These are phyloP conservation scores for Euphorbia lathyris DNA, from an alignment of 345 rosid species.

Conservation along the genomic window DNA sequence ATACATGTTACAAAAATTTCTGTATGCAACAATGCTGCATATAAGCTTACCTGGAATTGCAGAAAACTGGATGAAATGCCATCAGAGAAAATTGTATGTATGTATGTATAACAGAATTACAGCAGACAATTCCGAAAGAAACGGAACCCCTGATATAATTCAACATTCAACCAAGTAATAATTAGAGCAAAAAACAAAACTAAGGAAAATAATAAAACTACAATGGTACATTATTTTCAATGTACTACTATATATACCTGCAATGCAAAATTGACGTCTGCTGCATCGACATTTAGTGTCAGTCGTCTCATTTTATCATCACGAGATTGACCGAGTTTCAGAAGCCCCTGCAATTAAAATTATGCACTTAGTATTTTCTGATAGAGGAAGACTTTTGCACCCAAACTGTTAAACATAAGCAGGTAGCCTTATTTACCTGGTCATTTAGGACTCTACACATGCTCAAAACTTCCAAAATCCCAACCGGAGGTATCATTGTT, in stretches of 20 bases:
- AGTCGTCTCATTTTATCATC: constrained; percentile 69
- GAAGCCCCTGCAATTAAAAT: constrained; percentile 51
- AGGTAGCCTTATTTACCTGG: constrained; percentile 47
- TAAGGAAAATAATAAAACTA: background rate
- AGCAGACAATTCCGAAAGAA: constrained; percentile 82
- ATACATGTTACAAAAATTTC: background rate
- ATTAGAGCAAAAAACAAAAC: background rate
- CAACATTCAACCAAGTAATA: background rate
- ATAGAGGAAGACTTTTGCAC: background rate
- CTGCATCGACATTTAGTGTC: constrained; percentile 63
- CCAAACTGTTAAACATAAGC: background rate
- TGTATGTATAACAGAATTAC: constrained; percentile 17
- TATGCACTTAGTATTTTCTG: background rate
- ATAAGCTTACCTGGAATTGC: background rate
- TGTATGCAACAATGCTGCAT: background rate
- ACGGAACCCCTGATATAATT: constrained; percentile 61
- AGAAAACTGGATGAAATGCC: no score
- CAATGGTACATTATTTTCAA: background rate
- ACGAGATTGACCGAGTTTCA: constrained; percentile 70
- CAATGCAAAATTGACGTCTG: constrained; percentile 78
- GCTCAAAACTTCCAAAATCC: constrained; percentile 56
- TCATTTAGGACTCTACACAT: constrained; percentile 81
- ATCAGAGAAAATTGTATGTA: background rate
- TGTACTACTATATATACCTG: constrained; percentile 48
- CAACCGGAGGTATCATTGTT: constrained; percentile 59